A percentile compares a stretch with the other conserved stretches of the same genome.
phyloP scores from a whole-genome alignment of 1,139 yeast genomes.

The Cylindricascospora bacillispora region DNA sequence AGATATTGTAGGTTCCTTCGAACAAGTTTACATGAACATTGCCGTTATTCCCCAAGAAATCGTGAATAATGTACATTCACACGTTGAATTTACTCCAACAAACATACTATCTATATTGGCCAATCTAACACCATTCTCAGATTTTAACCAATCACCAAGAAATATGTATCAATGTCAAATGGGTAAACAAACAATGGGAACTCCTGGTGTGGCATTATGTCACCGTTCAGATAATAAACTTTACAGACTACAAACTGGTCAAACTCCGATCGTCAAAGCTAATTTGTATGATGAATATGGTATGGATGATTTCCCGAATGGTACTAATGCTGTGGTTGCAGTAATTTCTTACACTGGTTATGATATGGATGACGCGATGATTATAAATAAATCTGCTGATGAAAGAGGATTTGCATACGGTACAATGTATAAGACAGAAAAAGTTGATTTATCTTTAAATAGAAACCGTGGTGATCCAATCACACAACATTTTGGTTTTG shows the following conservation, averaged over 20 bases:
- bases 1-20: conserved; percentile 93
- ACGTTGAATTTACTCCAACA: conserved; percentile 91
- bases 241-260: conserved; percentile 88
- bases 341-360: conserved; percentile 97
- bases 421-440: conserved; percentile 89
- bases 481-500: conserved; percentile 90
- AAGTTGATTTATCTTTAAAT: conserved; percentile 64
- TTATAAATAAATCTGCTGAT: conserved; percentile 88
- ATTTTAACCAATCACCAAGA: conserved; percentile 98
- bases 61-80: conserved; percentile 67
- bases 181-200: conserved; percentile 99
- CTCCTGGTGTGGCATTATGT: conserved; percentile 90
- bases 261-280: conserved; percentile 94
- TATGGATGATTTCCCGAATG: conserved; percentile 97
- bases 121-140: conserved; percentile 93
- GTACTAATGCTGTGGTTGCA: conserved; percentile 97
- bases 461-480: conserved; percentile 92
- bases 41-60: conserved; percentile 95
- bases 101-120: conserved; percentile 89
- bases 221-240: conserved; percentile 93
- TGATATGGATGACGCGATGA: conserved; percentile 99
- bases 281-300: conserved; percentile 91
- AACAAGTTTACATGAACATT: conserved; percentile 91
- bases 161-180: conserved; percentile 99
- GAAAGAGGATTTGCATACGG: conserved; percentile 98